Conservation (phyloP, 345 rosid genomes). For the Eucalyptus marginata region DNA sequence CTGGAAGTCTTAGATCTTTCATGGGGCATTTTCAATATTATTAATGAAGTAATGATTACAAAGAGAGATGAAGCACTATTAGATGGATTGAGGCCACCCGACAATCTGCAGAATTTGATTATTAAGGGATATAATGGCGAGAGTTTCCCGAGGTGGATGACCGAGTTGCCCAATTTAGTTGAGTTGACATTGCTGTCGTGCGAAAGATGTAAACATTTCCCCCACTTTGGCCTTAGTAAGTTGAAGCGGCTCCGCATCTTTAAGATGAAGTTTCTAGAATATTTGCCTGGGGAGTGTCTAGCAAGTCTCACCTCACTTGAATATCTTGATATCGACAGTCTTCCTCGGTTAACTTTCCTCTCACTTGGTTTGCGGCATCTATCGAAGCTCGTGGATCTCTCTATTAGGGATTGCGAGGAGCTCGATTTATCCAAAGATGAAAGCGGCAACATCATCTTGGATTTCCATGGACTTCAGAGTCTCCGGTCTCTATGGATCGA, state of each 20-base stretch:
- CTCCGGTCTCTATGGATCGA: conserved; percentile 2
- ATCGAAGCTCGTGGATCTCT: neutral
- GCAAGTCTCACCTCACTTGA: neutral
- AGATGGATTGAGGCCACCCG: neutral
- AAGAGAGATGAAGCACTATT: neutral
- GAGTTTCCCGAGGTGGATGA: neutral
- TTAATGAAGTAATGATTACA: fast-evolving
- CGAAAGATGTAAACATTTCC: conserved; percentile 1
- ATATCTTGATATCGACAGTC: neutral
- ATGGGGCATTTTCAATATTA: fast-evolving
- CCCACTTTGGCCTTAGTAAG: conserved; percentile 3
- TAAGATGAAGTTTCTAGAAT: neutral
- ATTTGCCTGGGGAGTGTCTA: neutral
- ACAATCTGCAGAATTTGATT: neutral
- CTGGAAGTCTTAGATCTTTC: fast-evolving
- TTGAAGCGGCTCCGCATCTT: fast-evolving
- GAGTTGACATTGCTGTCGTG: neutral
- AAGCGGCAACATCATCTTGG: neutral
- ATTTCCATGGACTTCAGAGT: neutral
- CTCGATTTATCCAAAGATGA: neutral
- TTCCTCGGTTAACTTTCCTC: neutral
- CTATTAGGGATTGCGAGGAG: fast-evolving
- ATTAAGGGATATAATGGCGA: neutral
- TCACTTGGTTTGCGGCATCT: neutral
- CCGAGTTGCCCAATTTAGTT: conserved; percentile 11